Conservation (phyloP, 179 eudicot species). For the Silene coronaria region DNA sequence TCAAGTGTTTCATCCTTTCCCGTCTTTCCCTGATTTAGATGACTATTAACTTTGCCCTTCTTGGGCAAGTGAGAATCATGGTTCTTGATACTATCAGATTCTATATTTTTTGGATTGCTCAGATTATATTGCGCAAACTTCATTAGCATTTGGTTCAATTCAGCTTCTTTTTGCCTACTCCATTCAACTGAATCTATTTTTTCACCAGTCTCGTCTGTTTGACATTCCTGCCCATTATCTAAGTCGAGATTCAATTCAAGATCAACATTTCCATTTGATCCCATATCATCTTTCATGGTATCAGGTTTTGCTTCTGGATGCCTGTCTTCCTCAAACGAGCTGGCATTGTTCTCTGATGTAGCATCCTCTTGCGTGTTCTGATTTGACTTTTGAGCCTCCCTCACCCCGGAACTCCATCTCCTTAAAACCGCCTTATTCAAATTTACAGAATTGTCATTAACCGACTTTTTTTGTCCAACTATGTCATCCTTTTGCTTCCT, state of each 20-base stretch:
- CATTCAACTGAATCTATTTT: constrained; percentile 67
- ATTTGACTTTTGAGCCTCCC: constrained; percentile 37
- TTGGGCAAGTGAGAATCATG: constrained; percentile 32
- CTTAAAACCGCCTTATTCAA: constrained; percentile 67
- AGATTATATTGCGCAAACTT: constrained; percentile 70
- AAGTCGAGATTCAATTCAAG: constrained; percentile 21
- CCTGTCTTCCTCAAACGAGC: constrained; percentile 29
- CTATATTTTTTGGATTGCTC: constrained; percentile 32
- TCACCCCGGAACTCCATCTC: constrained; percentile 87
- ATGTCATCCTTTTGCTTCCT: constrained; percentile 66
- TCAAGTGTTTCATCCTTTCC: constrained; percentile 50
- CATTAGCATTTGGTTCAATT: constrained; percentile 69
- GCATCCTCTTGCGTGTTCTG: constrained; percentile 35
- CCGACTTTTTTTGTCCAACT: constrained; percentile 38
- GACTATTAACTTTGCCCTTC: constrained; percentile 41
- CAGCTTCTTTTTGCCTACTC: constrained; percentile 80
- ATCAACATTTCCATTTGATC: constrained; percentile 26
- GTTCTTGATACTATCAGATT: constrained; percentile 29
- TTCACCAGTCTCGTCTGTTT: constrained; percentile 46
- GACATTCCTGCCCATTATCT: constrained; percentile 31
- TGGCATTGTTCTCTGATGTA: constrained; percentile 27
- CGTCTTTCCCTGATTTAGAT: constrained; percentile 37
- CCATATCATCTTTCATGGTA: constrained; percentile 30
- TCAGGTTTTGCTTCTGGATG: constrained; percentile 27
- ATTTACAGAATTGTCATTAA: constrained; percentile 40